Base-by-base conservation (phyloP, 768 basidiomycete genomes). In the Lyophyllum shimeji region DNA sequence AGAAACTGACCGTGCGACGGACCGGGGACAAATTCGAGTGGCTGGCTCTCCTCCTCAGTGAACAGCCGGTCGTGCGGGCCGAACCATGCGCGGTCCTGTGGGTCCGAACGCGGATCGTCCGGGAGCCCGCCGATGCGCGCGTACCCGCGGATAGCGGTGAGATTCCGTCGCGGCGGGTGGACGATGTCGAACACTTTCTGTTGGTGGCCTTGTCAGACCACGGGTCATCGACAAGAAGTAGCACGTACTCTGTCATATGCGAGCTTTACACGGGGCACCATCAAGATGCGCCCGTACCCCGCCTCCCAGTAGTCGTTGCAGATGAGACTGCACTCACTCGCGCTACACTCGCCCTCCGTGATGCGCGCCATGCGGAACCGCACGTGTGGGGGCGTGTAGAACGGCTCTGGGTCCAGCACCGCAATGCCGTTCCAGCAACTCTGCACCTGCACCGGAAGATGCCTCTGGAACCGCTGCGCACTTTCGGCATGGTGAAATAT, bases 361-460 rank as follows among this genome's bases (percentile, higher is more conserved):
- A 98, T 82, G 52, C 78, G 80, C 3, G 97, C 97, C 97, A 99
- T 99, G 25, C 97, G 82, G 83, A 99, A 99, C 53, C 84, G 82
- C 55, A 98, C 89, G 61, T 93, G 93, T 8, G 94, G 92, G 0
- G 91, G 90, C 1, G 80, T 77, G 73, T 99, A 99, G 74, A 99
- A 90, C 6, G 97, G 97, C 9, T 89, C 95, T 0, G 97, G 95
- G 67, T 98, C 97, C 52, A 98, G 81, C 7, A 99, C 77, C 31
- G 96, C 95, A 63, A 98, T 89, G 17, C 97, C 97, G 69, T 98
- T 99, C 97, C 97, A 98, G 73, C 96, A 99, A 3, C 90, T 89
- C 74, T 98, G 96, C 23, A 98, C 93, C 68, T 99, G 97, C 20
- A 98, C 76, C 0, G 97, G 96, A 1, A 99, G 80, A 69, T 99